Evolutionary conservation across 2,329 filamentous ascomycete species (phyloP).

Genomic region (Scedosporium apiospermum): DNA sequence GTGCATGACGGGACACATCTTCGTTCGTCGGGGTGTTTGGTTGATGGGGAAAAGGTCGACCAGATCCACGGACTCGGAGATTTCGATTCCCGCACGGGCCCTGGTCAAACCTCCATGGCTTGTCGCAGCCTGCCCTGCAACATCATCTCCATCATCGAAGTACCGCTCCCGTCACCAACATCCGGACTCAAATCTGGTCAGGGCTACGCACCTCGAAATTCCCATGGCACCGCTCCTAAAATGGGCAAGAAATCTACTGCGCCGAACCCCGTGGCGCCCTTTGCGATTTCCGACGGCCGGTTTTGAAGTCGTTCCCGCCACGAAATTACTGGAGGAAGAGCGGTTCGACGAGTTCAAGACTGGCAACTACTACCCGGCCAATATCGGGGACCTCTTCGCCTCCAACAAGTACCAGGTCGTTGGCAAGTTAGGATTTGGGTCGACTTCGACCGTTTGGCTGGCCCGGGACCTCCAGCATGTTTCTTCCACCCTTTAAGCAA

Average conservation of each 20-base stretch:
- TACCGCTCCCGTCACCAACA: no score
- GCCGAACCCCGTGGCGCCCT: background rate
- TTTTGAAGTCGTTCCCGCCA: slow-evolving; percentile 5
- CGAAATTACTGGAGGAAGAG: slow-evolving; percentile 13
- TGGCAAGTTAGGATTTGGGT: slow-evolving; percentile 15
- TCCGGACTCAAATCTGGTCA: no score
- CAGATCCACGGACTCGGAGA: no score
- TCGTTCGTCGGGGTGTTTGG: no score
- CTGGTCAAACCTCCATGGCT: no score
- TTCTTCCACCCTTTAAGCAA: background rate
- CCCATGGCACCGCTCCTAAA: background rate
- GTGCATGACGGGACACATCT: no score
- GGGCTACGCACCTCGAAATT: no score
- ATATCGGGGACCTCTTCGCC: slow-evolving; percentile 13
- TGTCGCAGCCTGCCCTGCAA: no score
- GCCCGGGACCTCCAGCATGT: slow-evolving; percentile 14
- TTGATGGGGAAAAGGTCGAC: no score
- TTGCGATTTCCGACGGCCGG: slow-evolving; percentile 9
- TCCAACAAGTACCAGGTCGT: slow-evolving; percentile 13
- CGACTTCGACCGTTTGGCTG: slow-evolving; percentile 16
- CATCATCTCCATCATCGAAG: no score
- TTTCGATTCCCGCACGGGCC: no score
- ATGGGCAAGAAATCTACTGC: background rate
- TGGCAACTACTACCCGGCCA: slow-evolving; percentile 14
- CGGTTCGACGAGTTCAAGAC: slow-evolving; percentile 11